Evolutionary conservation across 768 basidiomycete species (phyloP), one percentile per base, ranked within the genome.

Genomic region (Nidularia pulvinata): DNA sequence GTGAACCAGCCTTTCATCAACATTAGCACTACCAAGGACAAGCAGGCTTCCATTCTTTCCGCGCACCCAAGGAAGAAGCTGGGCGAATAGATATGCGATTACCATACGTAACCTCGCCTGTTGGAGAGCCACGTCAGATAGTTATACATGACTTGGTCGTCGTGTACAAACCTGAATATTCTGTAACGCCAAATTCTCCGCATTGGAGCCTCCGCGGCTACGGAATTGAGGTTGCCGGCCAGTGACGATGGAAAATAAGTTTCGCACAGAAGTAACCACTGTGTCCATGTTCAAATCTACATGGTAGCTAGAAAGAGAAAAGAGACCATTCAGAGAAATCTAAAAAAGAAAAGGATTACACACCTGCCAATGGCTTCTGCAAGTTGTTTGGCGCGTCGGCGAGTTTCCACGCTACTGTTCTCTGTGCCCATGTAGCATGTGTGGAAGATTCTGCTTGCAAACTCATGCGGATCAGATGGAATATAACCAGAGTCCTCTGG

Each of bases 361-460:
- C 57, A 93, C 95, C 91, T 89, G 63, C 96, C 96, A 51, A 99
- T 95, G 0, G 93, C 89, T 37, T 86, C 80, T 5, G 91, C 84
- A 3, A 99, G 81, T 44, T 89, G 85, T 66, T 92, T 95, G 1
- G 97, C 97, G 34, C 97, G 78, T 56, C 78, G 72, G 9, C 93
- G 76, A 6, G 97, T 98, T 61, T 97, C 97, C 0, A 68, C 68
- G 55, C 88, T 93, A 6, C 96, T 98, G 67, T 98, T 95, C 68
- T 95, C 92, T 0, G 97, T 99, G 5, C 96, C 96, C 97, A 99
- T 98, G 70, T 96, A 99, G 69, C 94, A 97, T 0, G 95, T 96
- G 68, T 98, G 95, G 76, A 99, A 96, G 51, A 98, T 87, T 25
- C 93, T 80, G 50, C 76, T 78, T 30, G 85, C 84, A 61, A 98